Percentiles rank a stretch among this genome's conserved stretches.
Conservation (phyloP, 192 early-diverging fungal species). For the Podila epigama region DNA sequence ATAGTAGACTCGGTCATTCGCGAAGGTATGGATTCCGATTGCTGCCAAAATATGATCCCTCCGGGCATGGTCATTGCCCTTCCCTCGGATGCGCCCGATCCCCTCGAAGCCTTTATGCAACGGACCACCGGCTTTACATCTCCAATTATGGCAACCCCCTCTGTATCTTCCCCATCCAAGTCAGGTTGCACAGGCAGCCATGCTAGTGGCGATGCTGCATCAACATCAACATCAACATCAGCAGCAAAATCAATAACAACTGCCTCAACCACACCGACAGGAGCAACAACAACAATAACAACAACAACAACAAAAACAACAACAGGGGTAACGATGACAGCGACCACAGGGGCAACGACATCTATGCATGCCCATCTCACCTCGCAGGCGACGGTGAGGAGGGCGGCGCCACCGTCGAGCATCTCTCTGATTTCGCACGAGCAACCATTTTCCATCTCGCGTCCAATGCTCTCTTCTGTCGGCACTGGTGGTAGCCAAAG, state of each 20-base stretch:
- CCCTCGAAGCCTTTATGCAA: background rate
- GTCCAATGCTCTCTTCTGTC: background rate
- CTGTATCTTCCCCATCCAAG: background rate
- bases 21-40: background rate
- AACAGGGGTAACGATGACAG: no score
- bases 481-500: no score
- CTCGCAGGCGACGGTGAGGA: no score
- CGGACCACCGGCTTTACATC: background rate
- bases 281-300: no score
- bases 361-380: no score
- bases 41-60: conserved; percentile 1
- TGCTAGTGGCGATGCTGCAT: background rate
- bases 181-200: background rate
- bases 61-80: background rate
- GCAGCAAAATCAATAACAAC: background rate
- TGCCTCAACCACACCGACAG: no score
- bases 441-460: background rate
- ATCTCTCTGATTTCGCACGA: background rate
- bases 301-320: no score
- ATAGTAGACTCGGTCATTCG: conserved; percentile 1
- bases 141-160: background rate
- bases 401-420: background rate
- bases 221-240: background rate
- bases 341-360: no score
- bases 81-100: background rate